Conservation (phyloP, 768 basidiomycete genomes). For the Auriscalpium microsporum region DNA sequence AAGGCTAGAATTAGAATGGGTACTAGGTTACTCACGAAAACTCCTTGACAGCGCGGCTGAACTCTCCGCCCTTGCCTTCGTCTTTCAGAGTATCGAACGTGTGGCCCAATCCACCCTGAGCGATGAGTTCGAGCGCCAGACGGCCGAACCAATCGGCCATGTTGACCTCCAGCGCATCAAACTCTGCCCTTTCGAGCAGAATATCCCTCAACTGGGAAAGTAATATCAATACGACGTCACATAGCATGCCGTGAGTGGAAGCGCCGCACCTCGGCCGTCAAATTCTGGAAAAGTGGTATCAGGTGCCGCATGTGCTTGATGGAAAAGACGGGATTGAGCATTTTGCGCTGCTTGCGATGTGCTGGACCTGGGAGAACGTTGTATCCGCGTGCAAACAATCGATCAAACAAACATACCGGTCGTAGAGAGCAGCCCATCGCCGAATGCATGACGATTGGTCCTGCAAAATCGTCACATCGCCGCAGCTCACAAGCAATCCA, state of each 20-base stretch:
- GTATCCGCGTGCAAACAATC: neutral
- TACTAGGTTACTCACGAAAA: neutral
- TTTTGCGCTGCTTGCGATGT: conserved; percentile 2
- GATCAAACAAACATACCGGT: neutral
- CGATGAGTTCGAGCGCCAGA: neutral
- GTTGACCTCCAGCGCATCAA: neutral
- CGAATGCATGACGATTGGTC: neutral
- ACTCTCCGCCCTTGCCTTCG: neutral
- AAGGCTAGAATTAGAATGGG: neutral
- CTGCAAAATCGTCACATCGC: neutral
- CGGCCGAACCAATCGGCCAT: neutral
- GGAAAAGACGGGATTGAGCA: conserved; percentile 1
- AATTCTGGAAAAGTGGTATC: conserved; percentile 2
- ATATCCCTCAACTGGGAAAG: neutral
- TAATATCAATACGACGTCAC: neutral
- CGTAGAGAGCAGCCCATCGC: neutral
- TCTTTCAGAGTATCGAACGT: neutral
- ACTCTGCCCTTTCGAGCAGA: neutral
- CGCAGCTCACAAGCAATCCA: neutral
- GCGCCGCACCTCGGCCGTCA: neutral
- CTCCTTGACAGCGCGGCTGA: neutral
- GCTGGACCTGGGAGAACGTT: neutral
- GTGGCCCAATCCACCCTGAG: neutral
- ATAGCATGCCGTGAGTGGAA: neutral
- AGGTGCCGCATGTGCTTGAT: conserved; percentile 2